A percentile compares a stretch with the other conserved stretches of the same genome.
Conservation (phyloP, 2,329 filamentous ascomycete genomes). For the Talaromyces sp. region DNA sequence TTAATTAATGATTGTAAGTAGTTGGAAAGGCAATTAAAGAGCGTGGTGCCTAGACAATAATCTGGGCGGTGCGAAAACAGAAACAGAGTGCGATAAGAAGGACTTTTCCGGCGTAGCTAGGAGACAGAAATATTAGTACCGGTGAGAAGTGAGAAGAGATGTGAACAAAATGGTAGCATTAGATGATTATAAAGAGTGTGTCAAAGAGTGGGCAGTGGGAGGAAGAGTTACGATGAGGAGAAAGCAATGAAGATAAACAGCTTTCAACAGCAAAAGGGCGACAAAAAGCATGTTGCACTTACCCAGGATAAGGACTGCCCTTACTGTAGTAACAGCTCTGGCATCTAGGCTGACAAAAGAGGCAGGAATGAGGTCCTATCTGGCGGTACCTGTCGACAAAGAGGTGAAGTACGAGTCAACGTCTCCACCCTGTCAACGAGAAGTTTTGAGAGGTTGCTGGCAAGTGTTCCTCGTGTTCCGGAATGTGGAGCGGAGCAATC, state of each 20-base stretch:
- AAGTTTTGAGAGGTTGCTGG: constrained; percentile 28
- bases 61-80: constrained; percentile 33
- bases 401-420: constrained; percentile 47
- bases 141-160: neutral
- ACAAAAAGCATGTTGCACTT: constrained; percentile 25
- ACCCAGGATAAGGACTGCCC: constrained; percentile 43
- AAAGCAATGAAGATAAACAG: constrained; percentile 25
- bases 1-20: constrained; percentile 57
- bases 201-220: constrained; percentile 2
- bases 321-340: constrained; percentile 44
- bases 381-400: constrained; percentile 36
- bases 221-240: constrained; percentile 12
- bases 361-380: constrained; percentile 41
- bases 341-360: constrained; percentile 42
- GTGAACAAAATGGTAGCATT: neutral
- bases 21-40: constrained; percentile 52
- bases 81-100: constrained; percentile 18
- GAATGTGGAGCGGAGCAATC: constrained; percentile 37
- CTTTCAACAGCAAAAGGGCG: constrained; percentile 9
- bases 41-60: constrained; percentile 44
- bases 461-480: constrained; percentile 32
- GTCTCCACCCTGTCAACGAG: constrained; percentile 42
- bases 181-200: neutral
- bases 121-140: constrained; percentile 29
- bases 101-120: constrained; percentile 34